A percentile compares a stretch with the other conserved stretches of the same genome.
Evolutionary conservation across 495 filamentous ascomycete species (phyloP).

Genomic region (Clohesyomyces aquaticus): DNA sequence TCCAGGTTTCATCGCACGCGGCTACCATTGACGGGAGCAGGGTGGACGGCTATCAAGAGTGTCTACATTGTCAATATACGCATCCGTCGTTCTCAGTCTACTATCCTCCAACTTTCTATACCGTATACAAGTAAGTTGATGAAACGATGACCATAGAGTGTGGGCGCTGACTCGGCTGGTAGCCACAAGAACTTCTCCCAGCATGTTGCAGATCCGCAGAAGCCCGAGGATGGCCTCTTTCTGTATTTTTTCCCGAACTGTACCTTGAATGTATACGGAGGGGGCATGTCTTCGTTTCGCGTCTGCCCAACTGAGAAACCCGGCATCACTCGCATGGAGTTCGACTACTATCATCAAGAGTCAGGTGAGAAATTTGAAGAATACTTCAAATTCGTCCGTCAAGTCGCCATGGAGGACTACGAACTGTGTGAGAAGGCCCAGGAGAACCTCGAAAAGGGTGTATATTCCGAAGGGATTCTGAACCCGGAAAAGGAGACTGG

Average conservation of each 20-base stretch:
- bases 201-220: conserved; percentile 61
- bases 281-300: conserved; percentile 63
- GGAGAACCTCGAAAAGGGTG: conserved; percentile 57
- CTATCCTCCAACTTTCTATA: conserved; percentile 64
- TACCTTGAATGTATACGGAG: conserved; percentile 64
- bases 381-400: conserved; percentile 63
- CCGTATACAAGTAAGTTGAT: too few species aligned
- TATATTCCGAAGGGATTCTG: conserved; percentile 63
- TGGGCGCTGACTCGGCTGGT: too few species aligned
- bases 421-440: conserved; percentile 65
- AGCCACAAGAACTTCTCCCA: conserved; percentile 63
- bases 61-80: conserved; percentile 66
- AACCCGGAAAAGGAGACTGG: conserved; percentile 64
- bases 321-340: conserved; percentile 62
- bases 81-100: conserved; percentile 63
- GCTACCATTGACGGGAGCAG: conserved; percentile 14
- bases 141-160: too few species aligned
- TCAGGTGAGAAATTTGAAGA: conserved; percentile 61
- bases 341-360: conserved; percentile 63
- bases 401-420: conserved; percentile 64
- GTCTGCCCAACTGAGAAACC: conserved; percentile 60
- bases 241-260: conserved; percentile 67
- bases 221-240: conserved; percentile 59
- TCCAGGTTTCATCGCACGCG: not conserved
- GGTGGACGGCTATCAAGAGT: conserved; percentile 67